Conservation (phyloP, 2,329 filamentous ascomycete species). For the Pseudocercospora fijiensis region DNA sequence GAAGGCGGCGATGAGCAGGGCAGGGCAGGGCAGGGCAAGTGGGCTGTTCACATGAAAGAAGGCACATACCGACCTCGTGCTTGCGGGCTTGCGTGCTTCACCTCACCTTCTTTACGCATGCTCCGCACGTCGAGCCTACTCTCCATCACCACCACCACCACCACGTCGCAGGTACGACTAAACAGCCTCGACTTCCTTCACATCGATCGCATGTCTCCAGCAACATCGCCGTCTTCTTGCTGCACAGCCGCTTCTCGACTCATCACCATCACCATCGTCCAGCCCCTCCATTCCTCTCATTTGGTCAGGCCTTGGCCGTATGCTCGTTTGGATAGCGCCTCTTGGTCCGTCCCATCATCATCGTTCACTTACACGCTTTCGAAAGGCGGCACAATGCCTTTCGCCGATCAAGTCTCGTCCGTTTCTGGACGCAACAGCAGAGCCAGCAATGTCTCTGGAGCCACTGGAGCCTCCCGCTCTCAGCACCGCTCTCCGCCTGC, state of each 20-base stretch:
- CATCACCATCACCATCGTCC: conserved; percentile 20
- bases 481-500: conserved; percentile 33
- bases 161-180: conserved; percentile 10
- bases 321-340: conserved; percentile 36
- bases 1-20: not conserved
- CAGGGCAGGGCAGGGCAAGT: not conserved
- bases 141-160: not conserved
- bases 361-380: conserved; percentile 29
- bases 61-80: not conserved
- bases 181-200: conserved; percentile 9
- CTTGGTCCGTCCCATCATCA: conserved; percentile 31
- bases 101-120: not conserved
- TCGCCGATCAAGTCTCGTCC: conserved; percentile 46
- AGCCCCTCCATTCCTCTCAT: conserved; percentile 26
- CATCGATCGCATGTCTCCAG: not conserved
- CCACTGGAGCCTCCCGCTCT: conserved; percentile 34
- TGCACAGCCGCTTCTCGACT: conserved; percentile 14
- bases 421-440: conserved; percentile 49
- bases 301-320: conserved; percentile 25
- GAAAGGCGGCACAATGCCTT: conserved; percentile 45
- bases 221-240: conserved; percentile 7
- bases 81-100: not conserved
- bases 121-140: not conserved
- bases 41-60: not conserved
- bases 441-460: conserved; percentile 47